A percentile compares a stretch with the other conserved stretches of the same genome.
Conservation (phyloP, 164 flowering plant species). For the Euptelea pleiosperma region DNA sequence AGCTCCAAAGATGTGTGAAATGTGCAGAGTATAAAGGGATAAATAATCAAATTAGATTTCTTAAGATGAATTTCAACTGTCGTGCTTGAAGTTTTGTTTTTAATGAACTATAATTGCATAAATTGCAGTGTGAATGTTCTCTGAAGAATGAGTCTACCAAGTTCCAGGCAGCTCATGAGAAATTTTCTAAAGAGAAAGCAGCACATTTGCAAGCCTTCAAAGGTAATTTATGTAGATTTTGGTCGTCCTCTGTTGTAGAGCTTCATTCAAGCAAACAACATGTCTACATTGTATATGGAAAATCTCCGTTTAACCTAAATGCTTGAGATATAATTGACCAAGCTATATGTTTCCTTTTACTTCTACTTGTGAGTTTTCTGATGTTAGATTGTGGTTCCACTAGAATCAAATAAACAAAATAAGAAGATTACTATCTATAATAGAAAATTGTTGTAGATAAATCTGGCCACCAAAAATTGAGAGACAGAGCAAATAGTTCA, state of each 20-base stretch:
- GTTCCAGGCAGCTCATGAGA: constrained; percentile 68
- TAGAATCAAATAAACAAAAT: background rate
- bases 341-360: too few species aligned
- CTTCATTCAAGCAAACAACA: background rate
- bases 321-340: too few species aligned
- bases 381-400: background rate
- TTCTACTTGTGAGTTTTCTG: too few species aligned
- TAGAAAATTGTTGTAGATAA: background rate
- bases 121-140: constrained; percentile 65
- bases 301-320: too few species aligned
- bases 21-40: background rate
- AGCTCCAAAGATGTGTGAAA: constrained; percentile 94
- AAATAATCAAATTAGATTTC: background rate
- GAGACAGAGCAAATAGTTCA: background rate
- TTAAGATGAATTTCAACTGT: background rate
- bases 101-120: constrained; percentile 7
- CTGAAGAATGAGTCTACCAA: constrained; percentile 71
- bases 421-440: background rate
- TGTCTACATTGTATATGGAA: background rate
- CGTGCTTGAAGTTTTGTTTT: background rate
- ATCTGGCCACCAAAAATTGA: background rate
- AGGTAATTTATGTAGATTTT: constrained; percentile 35
- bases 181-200: constrained; percentile 64
- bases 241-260: background rate
- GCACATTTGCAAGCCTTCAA: constrained; percentile 60